Evolutionary conservation across 306 rosid genomes (phyloP), one percentile per base, ranked within the genome.

Genomic region (Sesbania bispinosa): DNA sequence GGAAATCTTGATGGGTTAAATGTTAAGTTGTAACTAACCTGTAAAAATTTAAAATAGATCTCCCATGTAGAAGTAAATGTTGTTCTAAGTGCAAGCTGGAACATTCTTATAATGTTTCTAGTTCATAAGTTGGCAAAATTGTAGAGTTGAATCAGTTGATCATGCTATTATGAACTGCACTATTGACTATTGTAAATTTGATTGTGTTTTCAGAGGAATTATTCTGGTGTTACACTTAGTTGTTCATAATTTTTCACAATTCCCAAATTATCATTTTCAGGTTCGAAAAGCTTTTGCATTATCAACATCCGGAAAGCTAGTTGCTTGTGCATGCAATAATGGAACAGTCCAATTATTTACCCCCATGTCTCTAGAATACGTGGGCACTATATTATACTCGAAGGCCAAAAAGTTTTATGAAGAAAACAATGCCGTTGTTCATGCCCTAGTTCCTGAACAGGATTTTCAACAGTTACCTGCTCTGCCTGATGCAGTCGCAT

Each of bases 281-380:
- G 96, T 82, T 52, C 80, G 38, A 59, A 87, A 84, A 74, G 83
- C 89, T 74, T 90, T 81, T 81, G 86, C 93, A 43, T 46, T 85
- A 76, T 84, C 93, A 21, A 52, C 75, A 74, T 88, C 96, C 0
- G 57, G 70, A 77, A 85, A 82, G 78, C 82, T 85, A 52, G 66
- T 90, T 80, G 96, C 93, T 63, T 90, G 96, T 85, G 91, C 96
- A 19, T 90, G 96, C 85, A 80, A 79, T 77, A 77, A 80, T 41
- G 93, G 96, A 85, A 63, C 68, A 39, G 91, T 90, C 50, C 86
- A 81, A 50, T 75, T 90, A 68, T 81, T 78, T 70, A 35, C 73
- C 70, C 76, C 78, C 9, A 74, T 74, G 39, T 82, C 84, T 80
- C 87, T 90, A 41, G 85, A 82, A 79, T 74, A 79, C 3, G 55